Base-by-base conservation (phyloP, 495 filamentous ascomycete species). In the Polyplosphaeria fusca region DNA sequence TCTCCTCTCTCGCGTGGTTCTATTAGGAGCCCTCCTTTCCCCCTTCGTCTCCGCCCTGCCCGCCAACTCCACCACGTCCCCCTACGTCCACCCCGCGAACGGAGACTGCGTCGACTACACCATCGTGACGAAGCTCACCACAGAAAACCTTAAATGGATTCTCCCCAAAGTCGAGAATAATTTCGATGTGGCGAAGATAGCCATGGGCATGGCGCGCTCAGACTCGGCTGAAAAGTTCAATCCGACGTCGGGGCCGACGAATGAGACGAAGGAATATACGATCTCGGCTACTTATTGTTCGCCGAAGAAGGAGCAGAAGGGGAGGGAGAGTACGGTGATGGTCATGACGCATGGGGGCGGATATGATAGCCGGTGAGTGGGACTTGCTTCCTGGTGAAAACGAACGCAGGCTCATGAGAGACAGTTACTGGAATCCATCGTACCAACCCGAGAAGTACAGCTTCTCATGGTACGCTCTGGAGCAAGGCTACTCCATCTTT, bases 401-500 rank as follows among this genome's bases (percentile, higher is more conserved):
- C 2, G 20, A 19, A 30, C 2, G 12, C 5, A 18, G n/a, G 38
- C 47, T 58, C 14, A 58, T 32, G 16, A 13, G 4, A 13, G 12
- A 5, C 26, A 58, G 54, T 9, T 58, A 58, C 26, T 58, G 54
- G 54, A 22, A 27, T 51, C 19, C 54, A 41, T 13, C 12, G 3
- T 26, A 16, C 18, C n/a, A 42, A 20, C 47, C 27, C 41, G 22
- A 28, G 37, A n/a, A 58, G n/a, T 58, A 58, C 47, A 58, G 43
- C 37, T 58, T 58, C 47, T 47, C 42, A 5, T 4, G 37, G 14
- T 25, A 23, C 13, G 54, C 54, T 19, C n/a, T 58, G 4, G 28
- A 19, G 9, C 18, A 27, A 13, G 54, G 54, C 14, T 58, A 58
- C 30, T 58, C 54, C 22, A 38, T 58, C 23, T 58, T 58, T 26